Base-by-base conservation (phyloP, 2,329 filamentous ascomycete genomes). In the Fusarium irregulare region DNA sequence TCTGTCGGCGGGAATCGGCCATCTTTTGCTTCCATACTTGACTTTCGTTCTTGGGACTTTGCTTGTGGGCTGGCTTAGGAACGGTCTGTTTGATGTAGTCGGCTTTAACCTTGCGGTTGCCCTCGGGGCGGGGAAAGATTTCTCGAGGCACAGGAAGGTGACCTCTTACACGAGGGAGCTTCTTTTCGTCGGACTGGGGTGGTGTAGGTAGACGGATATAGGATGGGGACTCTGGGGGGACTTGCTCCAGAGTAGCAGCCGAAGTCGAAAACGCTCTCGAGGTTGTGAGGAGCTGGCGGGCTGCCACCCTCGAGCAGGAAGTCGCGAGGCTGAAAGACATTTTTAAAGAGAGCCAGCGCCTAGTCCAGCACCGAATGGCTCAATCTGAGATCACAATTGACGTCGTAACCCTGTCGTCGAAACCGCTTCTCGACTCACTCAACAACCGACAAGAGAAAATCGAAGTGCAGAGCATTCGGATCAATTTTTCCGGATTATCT, bases 181-280 rank as follows among this genome's bases (percentile, higher is more conserved):
- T 81, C 16, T 78, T 78, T 72, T 87, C 83, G 32, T 88, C 85
- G 53, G 91, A 89, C 78, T 97, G 93, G n/a, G 89, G 87, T 50
- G 92, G 87, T 72, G 86, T 85, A 49, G 94, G 95, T 58, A 98
- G 85, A 71, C 93, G 89, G 81, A 98, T 92, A 84, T 92, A 98
- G 70, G 88, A 87, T 48, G 96, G 95, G 37, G 94, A 97, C 78
- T 98, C 93, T 50, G 96, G 95, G 20, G 91, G 91, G 69, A 94
- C 92, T 48, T 84, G 83, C 64, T 88, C 81, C 76, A 77, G 60
- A 75, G 81, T 79, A 48, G 78, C 70, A 54, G 77, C 69, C 25
- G 78, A 79, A 10, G 76, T 77, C 23, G 79, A 80, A 62, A 82
- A 79, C 34, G 70, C 67, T 61, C 78, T 75, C n/a, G 74, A 65